Percentiles rank a stretch among this genome's conserved stretches.
Evolutionary conservation across 257 asterid species (phyloP).

Genomic region (Solanum paucissectum): DNA sequence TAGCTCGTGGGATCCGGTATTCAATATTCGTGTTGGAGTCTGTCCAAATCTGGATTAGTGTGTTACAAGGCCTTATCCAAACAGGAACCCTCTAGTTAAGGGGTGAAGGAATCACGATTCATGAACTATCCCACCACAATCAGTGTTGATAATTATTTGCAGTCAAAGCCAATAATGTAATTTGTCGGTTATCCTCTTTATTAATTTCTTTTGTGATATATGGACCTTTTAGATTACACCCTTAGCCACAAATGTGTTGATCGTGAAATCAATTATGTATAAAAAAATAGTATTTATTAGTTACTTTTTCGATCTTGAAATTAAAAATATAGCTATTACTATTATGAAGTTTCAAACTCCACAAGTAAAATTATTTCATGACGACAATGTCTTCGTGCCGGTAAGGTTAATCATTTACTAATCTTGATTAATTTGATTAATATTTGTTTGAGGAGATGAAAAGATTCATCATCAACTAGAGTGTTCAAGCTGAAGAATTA

Average conservation of each 20-base stretch:
- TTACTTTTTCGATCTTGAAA: neutral
- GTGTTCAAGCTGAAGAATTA: neutral
- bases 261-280: neutral
- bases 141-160: neutral
- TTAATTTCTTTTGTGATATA: neutral
- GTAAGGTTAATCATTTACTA: neutral
- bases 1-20: neutral
- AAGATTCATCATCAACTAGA: neutral
- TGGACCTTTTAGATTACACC: neutral
- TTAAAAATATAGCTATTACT: neutral
- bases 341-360: neutral
- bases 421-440: neutral
- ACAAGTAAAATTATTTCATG: neutral
- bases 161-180: neutral
- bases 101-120: neutral
- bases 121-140: neutral
- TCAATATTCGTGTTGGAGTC: neutral
- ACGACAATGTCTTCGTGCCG: neutral
- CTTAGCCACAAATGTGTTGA: neutral
- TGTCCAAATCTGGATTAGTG: neutral
- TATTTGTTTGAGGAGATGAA: neutral
- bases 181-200: neutral
- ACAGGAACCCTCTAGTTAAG: neutral
- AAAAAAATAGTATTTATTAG: neutral
- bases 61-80: neutral